Evolutionary conservation across 306 rosid species (phyloP).

Genomic region (Casuarina cunninghamiana): DNA sequence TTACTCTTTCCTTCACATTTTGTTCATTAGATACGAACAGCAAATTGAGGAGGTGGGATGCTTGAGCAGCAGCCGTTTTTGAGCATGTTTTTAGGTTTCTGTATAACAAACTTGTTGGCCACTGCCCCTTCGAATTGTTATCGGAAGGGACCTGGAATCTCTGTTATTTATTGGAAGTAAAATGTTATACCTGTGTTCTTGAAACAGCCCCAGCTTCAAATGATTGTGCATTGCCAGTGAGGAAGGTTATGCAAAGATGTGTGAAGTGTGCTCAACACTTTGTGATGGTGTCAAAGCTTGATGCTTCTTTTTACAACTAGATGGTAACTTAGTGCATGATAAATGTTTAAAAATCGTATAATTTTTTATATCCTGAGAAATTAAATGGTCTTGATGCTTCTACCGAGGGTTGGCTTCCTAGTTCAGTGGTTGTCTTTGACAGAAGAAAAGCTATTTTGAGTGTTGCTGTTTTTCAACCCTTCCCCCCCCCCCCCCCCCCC

Average conservation of each 20-base stretch:
- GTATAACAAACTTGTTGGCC: slow-evolving; percentile 36
- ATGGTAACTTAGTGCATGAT: no score
- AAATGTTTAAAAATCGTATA: no score
- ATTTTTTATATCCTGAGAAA: no score
- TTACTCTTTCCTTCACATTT: slow-evolving; percentile 37
- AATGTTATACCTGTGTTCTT: not conserved
- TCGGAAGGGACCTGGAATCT: not conserved
- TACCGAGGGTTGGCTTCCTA: no score
- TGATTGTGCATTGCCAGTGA: not conserved
- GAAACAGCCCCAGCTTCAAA: not conserved
- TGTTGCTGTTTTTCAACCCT: no score
- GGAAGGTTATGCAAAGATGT: not conserved
- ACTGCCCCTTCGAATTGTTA: slow-evolving; percentile 8
- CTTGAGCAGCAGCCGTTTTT: slow-evolving; percentile 32
- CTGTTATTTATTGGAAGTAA: not conserved
- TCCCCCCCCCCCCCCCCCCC: no score
- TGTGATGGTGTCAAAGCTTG: not conserved
- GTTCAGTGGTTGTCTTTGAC: no score
- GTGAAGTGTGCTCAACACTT: not conserved
- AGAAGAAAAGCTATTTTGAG: no score
- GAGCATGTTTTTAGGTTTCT: slow-evolving; percentile 17
- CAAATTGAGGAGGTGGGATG: slow-evolving; percentile 40
- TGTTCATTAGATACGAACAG: slow-evolving; percentile 31
- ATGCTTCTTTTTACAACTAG: not conserved
- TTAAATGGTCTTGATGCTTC: no score